Evolutionary conservation across 257 asterid genomes (phyloP), one percentile per base, ranked within the genome.

Genomic region (Thymus mandschuricus): DNA sequence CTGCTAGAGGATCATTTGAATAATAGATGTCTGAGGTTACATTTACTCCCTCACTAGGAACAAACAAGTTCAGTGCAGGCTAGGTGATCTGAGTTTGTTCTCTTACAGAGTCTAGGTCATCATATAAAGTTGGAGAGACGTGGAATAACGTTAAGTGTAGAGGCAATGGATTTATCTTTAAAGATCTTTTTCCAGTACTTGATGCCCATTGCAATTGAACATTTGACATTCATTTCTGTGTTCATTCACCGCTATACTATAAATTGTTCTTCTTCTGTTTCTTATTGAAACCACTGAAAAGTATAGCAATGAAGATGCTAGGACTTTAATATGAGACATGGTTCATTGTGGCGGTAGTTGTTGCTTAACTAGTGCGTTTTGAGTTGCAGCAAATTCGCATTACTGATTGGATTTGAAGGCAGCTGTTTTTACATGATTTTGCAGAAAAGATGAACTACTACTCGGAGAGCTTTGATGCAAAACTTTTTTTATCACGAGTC

Each of bases 381-480:
- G 49, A 58, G 63, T 64, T 73, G 76, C 66, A 41, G 48, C 52
- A 51, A 54, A 51, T 35, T 35, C 40, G 31, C 30, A 67, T 71
- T 69, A 57, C 52, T 33, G 35, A 50, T 68, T 68, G 49, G 62
- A 68, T 76, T 56, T 67, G 43, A 64, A 50, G 69, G 44, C 64
- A 46, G 70, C 56, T 41, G 31, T 79, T 35, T 74, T 76, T 82
- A 21, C 57, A 29, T 79, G 75, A 49, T 77, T 74, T 78, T 84
- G 89, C 97, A 95, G 99, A 88, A 69, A 86, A 85, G 75, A 58
- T 95, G 54, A 89, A 92, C 83, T 95, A 89, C 76, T 95, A 86
- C 86, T 89, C 95, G 3, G 98, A 95, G 80, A 88, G 83, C 71
- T 95, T 95, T 60, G 96, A 91, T 68, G 92, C 98, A 60, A 95